Conservation (phyloP, 2,329 filamentous ascomycete genomes). For the Alternaria burnsii region DNA sequence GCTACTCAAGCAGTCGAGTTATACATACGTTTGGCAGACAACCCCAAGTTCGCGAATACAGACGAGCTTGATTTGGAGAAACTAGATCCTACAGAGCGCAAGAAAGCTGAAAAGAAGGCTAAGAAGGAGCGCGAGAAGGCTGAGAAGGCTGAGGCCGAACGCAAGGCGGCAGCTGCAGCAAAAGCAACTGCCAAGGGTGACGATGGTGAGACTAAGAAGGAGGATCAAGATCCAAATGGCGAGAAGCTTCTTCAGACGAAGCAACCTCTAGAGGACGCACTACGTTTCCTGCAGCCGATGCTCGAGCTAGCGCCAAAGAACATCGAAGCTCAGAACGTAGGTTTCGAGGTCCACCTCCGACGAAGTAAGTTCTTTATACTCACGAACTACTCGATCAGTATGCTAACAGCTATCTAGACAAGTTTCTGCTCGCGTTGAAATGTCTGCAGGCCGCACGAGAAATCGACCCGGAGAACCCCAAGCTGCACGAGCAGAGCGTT, state of each 20-base stretch:
- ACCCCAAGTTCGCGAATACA: constrained; percentile 70
- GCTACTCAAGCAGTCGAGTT: constrained; percentile 82
- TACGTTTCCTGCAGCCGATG: constrained; percentile 84
- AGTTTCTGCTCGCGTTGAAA: constrained; percentile 85
- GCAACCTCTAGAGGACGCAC: constrained; percentile 83
- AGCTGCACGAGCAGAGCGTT: constrained; percentile 77
- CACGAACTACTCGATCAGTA: background rate
- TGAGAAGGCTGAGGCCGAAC: constrained; percentile 78
- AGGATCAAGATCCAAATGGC: constrained; percentile 88
- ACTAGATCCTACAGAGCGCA: constrained; percentile 70
- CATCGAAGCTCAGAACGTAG: constrained; percentile 81
- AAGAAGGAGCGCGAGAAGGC: constrained; percentile 77
- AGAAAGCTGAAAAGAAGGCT: constrained; percentile 90
- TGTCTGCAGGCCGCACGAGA: constrained; percentile 78
- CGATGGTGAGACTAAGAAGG: constrained; percentile 75
- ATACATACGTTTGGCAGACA: constrained; percentile 81
- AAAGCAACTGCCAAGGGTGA: constrained; percentile 68
- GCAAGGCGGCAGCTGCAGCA: constrained; percentile 77
- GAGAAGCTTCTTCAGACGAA: constrained; percentile 80
- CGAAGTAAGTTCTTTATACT: constrained; percentile 68
- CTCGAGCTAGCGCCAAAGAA: constrained; percentile 83
- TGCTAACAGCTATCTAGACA: constrained; percentile 64
- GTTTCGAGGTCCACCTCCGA: constrained; percentile 89
- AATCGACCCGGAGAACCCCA: constrained; percentile 74
- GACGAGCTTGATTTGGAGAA: constrained; percentile 65